Base-by-base conservation (phyloP, 2,329 filamentous ascomycete genomes). In the Calonectria fujianensis region DNA sequence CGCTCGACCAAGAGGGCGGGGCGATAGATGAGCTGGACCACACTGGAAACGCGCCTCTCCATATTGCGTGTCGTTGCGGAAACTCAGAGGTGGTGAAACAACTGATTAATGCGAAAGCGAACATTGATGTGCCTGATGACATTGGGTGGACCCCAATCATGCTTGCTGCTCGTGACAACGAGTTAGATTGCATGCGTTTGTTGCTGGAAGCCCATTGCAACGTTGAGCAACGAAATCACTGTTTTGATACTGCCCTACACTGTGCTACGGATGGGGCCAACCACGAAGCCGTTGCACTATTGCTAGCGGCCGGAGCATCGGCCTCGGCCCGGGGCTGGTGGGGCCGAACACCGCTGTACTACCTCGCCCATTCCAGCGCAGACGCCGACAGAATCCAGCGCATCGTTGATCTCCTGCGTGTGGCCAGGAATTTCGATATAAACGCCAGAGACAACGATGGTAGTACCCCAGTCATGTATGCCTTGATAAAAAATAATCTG, bases 1-100 rank as follows among this genome's bases (percentile, higher is more conserved):
- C 69, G 2, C 32, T 80, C 0, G 18, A 3, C 41, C 54, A 70
- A 24, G 66, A 78, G 20, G 66, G 66, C 0, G 76, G 76, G 71
- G 69, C 61, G 0, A 72, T 74, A 0, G 9, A 75, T 20, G 69
- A 72, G n/a, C n/a, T 32, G 0, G 20, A 74, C 18, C 9, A 54
- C 11, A 0, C 0, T 0, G 78, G 74, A 3, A 0, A 0, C 0
- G 3, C 54, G 0, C 75, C 78, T 0, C 70, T 80, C 0, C 72
- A 76, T 3, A 0, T 39, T 0, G 61, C 75, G 1, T 0, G 24
- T 1, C 0, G 0, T 0, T 0, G 0, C 0, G 3, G 20, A 3
- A 50, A 75, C 1, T 1, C 20, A 0, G 8, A 50, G 0, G 69
- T 32, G 16, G 10, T 76, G 0, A 41, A 68, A 32, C 35, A 74